Evolutionary conservation across 257 asterid genomes (phyloP), one percentile per base, ranked within the genome.

Genomic region (Nyctanthes arbortristis): DNA sequence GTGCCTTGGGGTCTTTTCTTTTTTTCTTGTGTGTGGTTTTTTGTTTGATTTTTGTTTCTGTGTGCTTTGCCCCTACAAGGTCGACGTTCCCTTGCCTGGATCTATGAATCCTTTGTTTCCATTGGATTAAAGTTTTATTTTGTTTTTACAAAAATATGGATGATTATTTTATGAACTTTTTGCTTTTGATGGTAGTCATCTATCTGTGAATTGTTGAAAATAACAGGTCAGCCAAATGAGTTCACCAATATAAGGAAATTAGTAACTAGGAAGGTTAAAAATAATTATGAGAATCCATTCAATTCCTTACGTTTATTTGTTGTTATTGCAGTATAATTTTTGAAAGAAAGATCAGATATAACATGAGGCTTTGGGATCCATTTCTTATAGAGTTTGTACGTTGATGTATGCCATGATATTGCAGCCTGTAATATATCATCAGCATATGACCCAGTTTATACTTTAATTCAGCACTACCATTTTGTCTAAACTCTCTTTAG

Each of bases 371-470:
- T 27, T 11, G 49, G 39, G 34, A 55, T 20, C 14, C 52, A 60
- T 30, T 4, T 16, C 7, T 32, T 29, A 16, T 20, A 20, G 4
- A 31, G 61, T 22, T 12, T 45, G 27, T 9, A 7, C 39, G 39
- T 70, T 62, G 47, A 63, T 33, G 39, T 60, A 66, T 56, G 25
- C 43, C 65, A 30, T 20, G 20, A 58, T 6, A 57, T 25, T 30
- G 35, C 45, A 20, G 37, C 27, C 11, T n/a, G n/a, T 47, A 49
- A 47, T 60, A 49, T n/a, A 30, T 27, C 47, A 12, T 52, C 67
- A 34, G 32, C 18, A 73, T 24, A 6, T 11, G 7, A 1, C 31
- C 63, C 36, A 24, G 35, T 40, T 40, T 24, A 43, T 56, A 36
- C 52, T 65, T 40, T 31, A 49, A 37, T 65, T 66, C 35, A 25